These are phyloP conservation scores for Tremella fuciformis DNA, from an alignment of 768 basidiomycete genomes.

Conservation along the genomic window DNA sequence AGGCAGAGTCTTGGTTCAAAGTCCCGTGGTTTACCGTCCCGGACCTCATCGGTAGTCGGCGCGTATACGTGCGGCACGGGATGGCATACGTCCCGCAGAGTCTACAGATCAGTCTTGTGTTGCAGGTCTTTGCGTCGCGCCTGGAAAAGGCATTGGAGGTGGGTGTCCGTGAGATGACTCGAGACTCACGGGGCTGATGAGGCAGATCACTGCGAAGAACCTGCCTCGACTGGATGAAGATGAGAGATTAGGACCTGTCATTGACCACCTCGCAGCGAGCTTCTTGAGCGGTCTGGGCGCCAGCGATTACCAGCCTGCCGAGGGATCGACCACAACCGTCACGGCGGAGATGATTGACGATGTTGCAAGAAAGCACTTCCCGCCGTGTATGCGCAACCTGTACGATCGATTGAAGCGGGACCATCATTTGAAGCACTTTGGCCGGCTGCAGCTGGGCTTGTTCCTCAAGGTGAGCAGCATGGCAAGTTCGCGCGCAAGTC, in stretches of 20 bases:
- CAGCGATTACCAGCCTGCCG: constrained; percentile 55
- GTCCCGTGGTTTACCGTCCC: constrained; percentile 96
- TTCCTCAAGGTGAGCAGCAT: constrained; percentile 76
- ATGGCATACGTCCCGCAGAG: constrained; percentile 81
- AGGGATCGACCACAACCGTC: constrained; percentile 61
- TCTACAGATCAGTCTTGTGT: constrained; percentile 78
- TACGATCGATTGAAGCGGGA: constrained; percentile 74
- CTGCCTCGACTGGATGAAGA: constrained; percentile 93
- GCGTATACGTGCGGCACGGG: constrained; percentile 72
- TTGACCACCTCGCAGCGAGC: constrained; percentile 86
- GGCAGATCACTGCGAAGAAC: constrained; percentile 74
- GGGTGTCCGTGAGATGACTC: constrained; percentile 22
- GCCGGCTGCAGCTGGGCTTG: constrained; percentile 81
- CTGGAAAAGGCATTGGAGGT: constrained; percentile 77
- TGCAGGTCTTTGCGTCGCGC: constrained; percentile 74
- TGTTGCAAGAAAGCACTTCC: constrained; percentile 82
- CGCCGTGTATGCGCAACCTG: constrained; percentile 88
- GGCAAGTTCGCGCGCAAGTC: not conserved
- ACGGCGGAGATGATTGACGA: constrained; percentile 94
- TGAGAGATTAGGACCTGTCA: constrained; percentile 79
- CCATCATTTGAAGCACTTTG: constrained; percentile 87
- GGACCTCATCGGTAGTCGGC: constrained; percentile 78
- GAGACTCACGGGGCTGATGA: constrained; percentile 10
- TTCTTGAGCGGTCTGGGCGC: constrained; percentile 85
- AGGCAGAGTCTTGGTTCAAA: constrained; percentile 71